Percentiles rank a stretch among this genome's conserved stretches.
These are phyloP conservation scores for Skeletonema marinoi DNA, from an alignment of 108 stramenopile genomes.

Conservation along the genomic window DNA sequence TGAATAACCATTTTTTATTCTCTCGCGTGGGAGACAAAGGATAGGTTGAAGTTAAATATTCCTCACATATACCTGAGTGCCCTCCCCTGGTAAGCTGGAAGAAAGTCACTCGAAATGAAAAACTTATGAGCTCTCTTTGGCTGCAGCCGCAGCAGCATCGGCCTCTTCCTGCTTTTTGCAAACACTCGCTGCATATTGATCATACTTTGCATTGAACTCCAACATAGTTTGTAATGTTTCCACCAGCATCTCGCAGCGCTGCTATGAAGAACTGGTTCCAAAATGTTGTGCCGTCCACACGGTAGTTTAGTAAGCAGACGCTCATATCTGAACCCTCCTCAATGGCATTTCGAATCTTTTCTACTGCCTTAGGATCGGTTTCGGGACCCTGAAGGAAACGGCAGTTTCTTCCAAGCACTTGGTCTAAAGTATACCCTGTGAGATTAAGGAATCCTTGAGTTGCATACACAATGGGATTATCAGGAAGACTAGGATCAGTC, in stretches of 20 bases:
- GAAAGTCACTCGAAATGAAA: neutral
- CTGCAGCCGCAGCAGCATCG: slow-evolving; percentile 33
- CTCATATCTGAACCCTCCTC: slow-evolving; percentile 88
- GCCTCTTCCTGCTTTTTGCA: slow-evolving; percentile 86
- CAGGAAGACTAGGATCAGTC: slow-evolving; percentile 93
- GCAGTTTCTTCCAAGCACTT: slow-evolving; percentile 96
- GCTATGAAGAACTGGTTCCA: slow-evolving; percentile 99
- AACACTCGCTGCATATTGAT: slow-evolving; percentile 86
- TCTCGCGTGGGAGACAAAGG: neutral
- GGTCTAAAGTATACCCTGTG: slow-evolving; percentile 92
- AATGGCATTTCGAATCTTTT: slow-evolving; percentile 91
- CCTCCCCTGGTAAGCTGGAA: neutral
- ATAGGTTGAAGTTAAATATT: neutral
- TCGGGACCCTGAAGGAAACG: slow-evolving; percentile 94
- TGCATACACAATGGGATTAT: slow-evolving; percentile 96
- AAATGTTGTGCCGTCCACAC: slow-evolving; percentile 95
- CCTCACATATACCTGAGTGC: neutral
- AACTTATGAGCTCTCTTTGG: neutral
- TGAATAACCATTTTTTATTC: neutral
- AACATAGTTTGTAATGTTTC: slow-evolving; percentile 96
- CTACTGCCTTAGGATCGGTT: slow-evolving; percentile 96
- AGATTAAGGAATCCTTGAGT: slow-evolving; percentile 91
- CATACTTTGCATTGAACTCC: slow-evolving; percentile 96
- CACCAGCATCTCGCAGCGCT: slow-evolving; percentile 87
- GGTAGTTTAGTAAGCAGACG: slow-evolving; percentile 95